Percentiles rank a stretch among this genome's conserved stretches.
Conservation (phyloP, 2,329 filamentous ascomycete species). For the Talaromyces sp. region DNA sequence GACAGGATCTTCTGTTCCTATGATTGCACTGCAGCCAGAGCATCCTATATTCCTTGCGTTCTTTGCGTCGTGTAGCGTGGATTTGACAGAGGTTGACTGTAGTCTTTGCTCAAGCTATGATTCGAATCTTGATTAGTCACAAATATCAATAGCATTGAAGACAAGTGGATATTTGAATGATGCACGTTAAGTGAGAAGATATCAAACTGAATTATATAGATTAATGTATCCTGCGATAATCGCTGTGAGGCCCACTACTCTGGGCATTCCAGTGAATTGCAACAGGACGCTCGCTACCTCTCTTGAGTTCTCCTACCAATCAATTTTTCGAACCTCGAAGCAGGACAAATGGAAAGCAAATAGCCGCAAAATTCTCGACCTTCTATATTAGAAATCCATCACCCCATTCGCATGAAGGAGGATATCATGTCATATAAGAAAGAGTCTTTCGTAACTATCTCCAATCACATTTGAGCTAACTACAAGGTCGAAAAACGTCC, state of each 20-base stretch:
- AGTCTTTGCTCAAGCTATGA: conserved; percentile 19
- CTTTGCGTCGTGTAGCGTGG: conserved; percentile 30
- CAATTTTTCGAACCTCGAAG: not conserved
- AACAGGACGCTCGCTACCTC: conserved; percentile 3
- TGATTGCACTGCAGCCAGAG: conserved; percentile 26
- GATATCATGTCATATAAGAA: conserved; percentile 15
- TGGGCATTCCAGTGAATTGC: conserved; percentile 9
- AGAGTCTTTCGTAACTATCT: not conserved
- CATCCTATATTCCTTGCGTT: conserved; percentile 27
- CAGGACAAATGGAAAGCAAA: not conserved
- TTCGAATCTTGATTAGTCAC: not conserved
- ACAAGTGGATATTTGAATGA: not conserved
- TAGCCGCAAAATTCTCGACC: conserved; percentile 17
- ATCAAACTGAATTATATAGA: not conserved
- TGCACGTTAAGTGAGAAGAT: too few species aligned
- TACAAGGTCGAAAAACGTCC: conserved; percentile 15
- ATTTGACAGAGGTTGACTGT: conserved; percentile 28
- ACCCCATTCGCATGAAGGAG: conserved; percentile 11
- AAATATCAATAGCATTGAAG: not conserved
- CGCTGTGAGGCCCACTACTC: conserved; percentile 11
- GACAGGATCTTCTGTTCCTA: conserved; percentile 41
- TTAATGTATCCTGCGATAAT: conserved; percentile 15
- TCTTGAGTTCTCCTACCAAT: not conserved
- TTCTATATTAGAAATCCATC: conserved; percentile 16
- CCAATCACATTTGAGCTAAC: not conserved